These are phyloP conservation scores for Ustilago shanxiensis DNA, from an alignment of 1,284 basidiomycete genomes.

Conservation along the genomic window DNA sequence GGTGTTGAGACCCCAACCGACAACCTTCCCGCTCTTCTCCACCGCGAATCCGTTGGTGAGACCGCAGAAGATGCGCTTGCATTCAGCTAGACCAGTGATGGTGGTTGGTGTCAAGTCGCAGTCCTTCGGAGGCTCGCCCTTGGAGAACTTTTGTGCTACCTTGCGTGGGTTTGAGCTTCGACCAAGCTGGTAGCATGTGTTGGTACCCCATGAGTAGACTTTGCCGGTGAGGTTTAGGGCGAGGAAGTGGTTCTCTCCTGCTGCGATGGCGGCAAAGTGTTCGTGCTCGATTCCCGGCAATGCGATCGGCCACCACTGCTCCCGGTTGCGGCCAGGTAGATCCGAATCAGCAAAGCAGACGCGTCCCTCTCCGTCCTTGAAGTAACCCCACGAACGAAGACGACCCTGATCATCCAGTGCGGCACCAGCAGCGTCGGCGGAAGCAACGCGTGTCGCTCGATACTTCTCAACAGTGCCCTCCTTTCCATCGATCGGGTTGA, in stretches of 20 bases:
- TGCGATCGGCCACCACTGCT: slow-evolving; percentile 68
- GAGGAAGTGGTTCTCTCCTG: slow-evolving; percentile 87
- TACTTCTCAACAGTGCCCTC: slow-evolving; percentile 77
- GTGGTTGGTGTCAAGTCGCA: slow-evolving; percentile 85
- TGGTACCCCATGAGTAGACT: slow-evolving; percentile 83
- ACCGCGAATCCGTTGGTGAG: slow-evolving; percentile 90
- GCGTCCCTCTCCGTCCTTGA: slow-evolving; percentile 83
- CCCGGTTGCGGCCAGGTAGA: slow-evolving; percentile 45
- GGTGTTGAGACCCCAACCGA: slow-evolving; percentile 91
- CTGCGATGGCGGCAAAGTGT: slow-evolving; percentile 80
- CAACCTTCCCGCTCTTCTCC: slow-evolving; percentile 83
- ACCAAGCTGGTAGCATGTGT: slow-evolving; percentile 87
- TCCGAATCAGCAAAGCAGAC: slow-evolving; percentile 80
- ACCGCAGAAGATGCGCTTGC: slow-evolving; percentile 82
- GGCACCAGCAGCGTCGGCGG: slow-evolving; percentile 86
- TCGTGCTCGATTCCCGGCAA: slow-evolving; percentile 72
- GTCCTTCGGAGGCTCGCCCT: slow-evolving; percentile 77
- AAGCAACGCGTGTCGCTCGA: slow-evolving; percentile 83
- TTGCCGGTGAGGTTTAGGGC: slow-evolving; percentile 86
- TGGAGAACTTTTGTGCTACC: slow-evolving; percentile 51
- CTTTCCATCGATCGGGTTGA: slow-evolving; percentile 76
- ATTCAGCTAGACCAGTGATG: slow-evolving; percentile 78
- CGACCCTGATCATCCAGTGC: slow-evolving; percentile 83
- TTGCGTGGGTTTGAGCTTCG: slow-evolving; percentile 77
- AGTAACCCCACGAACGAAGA: slow-evolving; percentile 77